Evolutionary conservation across 331 rosid species (phyloP), one percentile per base, ranked within the genome.

Genomic region (Cydonia oblonga): DNA sequence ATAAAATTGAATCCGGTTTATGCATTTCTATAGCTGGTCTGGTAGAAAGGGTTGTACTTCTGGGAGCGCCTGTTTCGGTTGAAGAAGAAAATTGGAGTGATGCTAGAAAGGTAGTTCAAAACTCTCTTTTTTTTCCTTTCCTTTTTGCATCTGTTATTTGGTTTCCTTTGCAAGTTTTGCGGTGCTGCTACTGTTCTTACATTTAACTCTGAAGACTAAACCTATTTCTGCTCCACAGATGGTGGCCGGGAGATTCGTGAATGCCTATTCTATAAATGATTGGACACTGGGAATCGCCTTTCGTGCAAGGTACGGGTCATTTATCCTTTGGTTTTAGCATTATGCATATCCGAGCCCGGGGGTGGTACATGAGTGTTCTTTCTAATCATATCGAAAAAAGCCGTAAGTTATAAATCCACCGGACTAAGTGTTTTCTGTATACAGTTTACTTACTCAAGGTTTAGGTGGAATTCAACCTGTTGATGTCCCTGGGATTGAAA

Each of bases 201-300:
- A 28, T 42, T 7, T 51, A 9, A n/a, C 42, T 19, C 70, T 18
- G 65, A 56, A 57, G 18, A 1, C 42, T 35, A 4, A 35, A 35
- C 42, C 42, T 72, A 25, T 25, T 72, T 49, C 42, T 1, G 66
- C 24, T 52, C 53, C 69, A 65, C 84, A 81, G 92, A 85, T 87
- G 83, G 96, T 85, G 68, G 90, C 88, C 3, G 91, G 96, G 76
- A 89, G 96, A 74, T 89, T 89, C 83, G 83, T 89, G 70, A 89
- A 86, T 59, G 86, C 78, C 75, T 89, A 85, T 77, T 78, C 90
- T 51, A 66, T 82, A 24, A 80, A 74, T 72, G 96, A 89, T 30
- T 87, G 96, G 91, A 87, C 82, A 16, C 87, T 89, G 30, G 95
- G 91, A 62, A 7, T 89, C 73, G 56, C 82, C 75, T 87, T 75